These are phyloP conservation scores for Nyctanthes arbortristis DNA, from an alignment of 257 asterid genomes.

Conservation along the genomic window DNA sequence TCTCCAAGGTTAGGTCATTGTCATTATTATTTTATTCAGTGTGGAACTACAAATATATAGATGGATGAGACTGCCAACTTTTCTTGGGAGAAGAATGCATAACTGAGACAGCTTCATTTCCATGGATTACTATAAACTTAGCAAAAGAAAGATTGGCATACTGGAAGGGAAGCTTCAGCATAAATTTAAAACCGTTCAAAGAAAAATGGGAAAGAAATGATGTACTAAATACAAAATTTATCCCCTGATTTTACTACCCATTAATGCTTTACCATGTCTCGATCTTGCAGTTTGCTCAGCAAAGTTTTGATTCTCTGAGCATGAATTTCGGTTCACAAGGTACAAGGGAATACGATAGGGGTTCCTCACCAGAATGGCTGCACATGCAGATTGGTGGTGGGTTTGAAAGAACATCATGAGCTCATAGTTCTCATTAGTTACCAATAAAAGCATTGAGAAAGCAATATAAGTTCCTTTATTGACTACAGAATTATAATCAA, in stretches of 20 bases:
- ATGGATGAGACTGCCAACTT: not conserved
- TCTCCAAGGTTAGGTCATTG: not conserved
- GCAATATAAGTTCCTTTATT: slow-evolving; percentile 30
- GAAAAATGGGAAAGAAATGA: not conserved
- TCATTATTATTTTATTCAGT: not conserved
- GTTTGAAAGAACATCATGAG: slow-evolving; percentile 62
- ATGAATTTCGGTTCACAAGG: slow-evolving; percentile 69
- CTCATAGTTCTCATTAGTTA: slow-evolving; percentile 7
- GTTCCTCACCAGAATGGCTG: slow-evolving; percentile 84
- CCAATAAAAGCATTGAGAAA: slow-evolving; percentile 32
- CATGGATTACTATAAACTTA: not conserved
- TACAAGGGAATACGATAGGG: slow-evolving; percentile 54
- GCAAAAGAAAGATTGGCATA: not conserved
- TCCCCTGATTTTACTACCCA: not conserved
- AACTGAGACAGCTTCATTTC: not conserved
- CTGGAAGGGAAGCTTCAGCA: not conserved
- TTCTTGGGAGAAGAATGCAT: not conserved
- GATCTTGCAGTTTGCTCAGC: slow-evolving; percentile 61
- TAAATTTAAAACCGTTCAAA: not conserved
- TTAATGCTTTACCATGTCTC: not conserved
- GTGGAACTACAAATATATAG: not conserved
- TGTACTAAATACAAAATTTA: not conserved
- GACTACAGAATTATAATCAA: slow-evolving; percentile 28
- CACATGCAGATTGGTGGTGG: slow-evolving; percentile 97
- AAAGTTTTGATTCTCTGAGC: slow-evolving; percentile 55